Evolutionary conservation across 768 basidiomycete genomes (phyloP), one percentile per base, ranked within the genome.

Genomic region (Infundibulicybe gibba): DNA sequence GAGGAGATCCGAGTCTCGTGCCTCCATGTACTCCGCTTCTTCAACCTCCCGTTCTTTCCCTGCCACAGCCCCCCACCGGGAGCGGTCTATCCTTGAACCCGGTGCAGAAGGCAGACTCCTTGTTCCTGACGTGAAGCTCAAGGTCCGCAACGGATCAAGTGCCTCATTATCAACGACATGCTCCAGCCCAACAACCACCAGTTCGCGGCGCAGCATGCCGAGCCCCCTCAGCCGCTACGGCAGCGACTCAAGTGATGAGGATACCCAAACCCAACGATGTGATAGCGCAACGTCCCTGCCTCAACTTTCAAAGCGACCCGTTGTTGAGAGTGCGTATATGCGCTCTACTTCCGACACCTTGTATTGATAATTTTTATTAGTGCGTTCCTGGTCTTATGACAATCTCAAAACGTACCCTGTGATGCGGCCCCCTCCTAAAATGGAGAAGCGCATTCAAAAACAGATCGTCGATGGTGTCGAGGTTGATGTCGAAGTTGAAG

Each of bases 341-440:
- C 14, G 49, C 21, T 32, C 2, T 40, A 43, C 12, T 2, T 49
- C 39, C 38, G 40, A 30, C 14, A n/a, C 34, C 14, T 49, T 16
- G 8, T 34, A 32, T 20, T 40, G 31, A 50, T 16, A 19, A 33
- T 9, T 46, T 59, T 60, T 14, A 35, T 16, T 48, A 87, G 85
- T 68, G 11, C 83, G 83, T 21, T 81, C 87, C 2, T 87, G 84
- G 85, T 87, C 85, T 2, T 88, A 87, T 56, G 85, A 87, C 55
- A 83, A 83, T 52, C 62, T 85, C 50, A 76, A 74, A 58, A 85
- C 81, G 3, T 89, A 88, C 54, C 80, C 82, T 13, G 67, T 80
- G 49, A 80, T 82, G 77, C 67, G 70, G 49, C 65, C 76, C 32
- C 79, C 76, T n/a, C 65, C 70, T 38, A 74, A 74, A 66, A 82